A percentile compares a stretch with the other conserved stretches of the same genome.
phyloP scores from a whole-genome alignment of 2,329 filamentous ascomycete species.

The Neopestalotiopsis sp. region DNA sequence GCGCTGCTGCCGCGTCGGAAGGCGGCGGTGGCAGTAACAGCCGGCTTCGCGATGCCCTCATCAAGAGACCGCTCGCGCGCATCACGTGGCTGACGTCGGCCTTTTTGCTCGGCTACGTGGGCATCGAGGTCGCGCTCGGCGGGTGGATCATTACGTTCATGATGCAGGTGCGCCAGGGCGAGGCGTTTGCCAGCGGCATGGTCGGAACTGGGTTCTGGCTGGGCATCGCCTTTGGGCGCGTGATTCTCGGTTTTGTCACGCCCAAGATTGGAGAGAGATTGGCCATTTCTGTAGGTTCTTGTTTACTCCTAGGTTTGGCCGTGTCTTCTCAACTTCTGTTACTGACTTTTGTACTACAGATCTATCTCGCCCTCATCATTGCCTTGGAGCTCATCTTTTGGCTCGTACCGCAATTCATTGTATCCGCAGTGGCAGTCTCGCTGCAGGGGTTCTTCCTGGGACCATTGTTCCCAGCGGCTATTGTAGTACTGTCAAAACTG shows the following conservation, averaged over 20 bases:
- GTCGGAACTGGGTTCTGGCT: slow-evolving; percentile 83
- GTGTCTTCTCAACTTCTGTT: background rate
- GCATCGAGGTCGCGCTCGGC: slow-evolving; percentile 75
- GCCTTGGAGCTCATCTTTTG: slow-evolving; percentile 77
- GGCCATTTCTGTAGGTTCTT: slow-evolving; percentile 51
- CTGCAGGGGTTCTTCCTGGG: slow-evolving; percentile 82
- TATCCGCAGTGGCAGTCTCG: slow-evolving; percentile 73
- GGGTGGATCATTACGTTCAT: slow-evolving; percentile 86
- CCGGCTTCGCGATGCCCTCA: slow-evolving; percentile 44
- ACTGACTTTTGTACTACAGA: slow-evolving; percentile 27
- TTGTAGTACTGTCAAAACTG: slow-evolving; percentile 72
- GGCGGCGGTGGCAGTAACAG: slow-evolving; percentile 28
- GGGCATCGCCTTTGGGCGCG: slow-evolving; percentile 74
- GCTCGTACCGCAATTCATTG: slow-evolving; percentile 79
- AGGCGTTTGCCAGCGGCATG: slow-evolving; percentile 73
- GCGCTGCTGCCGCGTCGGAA: background rate
- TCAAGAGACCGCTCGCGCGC: slow-evolving; percentile 47
- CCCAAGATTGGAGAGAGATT: slow-evolving; percentile 73
- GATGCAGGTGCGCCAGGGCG: slow-evolving; percentile 72
- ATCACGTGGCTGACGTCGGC: slow-evolving; percentile 74
- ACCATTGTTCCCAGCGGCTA: slow-evolving; percentile 75
- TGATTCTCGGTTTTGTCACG: slow-evolving; percentile 77
- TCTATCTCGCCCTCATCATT: slow-evolving; percentile 70
- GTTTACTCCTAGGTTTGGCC: background rate
- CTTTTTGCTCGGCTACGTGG: slow-evolving; percentile 79